Base-by-base conservation (phyloP, 805 yeast genomes). In the Maudiozyma saulgeensis region DNA sequence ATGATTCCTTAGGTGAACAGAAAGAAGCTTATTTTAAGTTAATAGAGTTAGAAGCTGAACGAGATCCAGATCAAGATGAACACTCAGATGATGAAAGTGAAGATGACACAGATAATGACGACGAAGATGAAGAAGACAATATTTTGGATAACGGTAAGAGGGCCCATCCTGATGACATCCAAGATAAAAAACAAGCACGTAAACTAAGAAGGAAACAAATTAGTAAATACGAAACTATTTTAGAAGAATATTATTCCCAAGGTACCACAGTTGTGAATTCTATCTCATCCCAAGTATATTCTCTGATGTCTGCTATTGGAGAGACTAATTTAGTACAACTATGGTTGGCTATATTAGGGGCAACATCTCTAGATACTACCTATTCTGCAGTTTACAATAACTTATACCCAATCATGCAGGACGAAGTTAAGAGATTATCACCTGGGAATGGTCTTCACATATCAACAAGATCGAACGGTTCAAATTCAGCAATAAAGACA, bases 341-440 rank as follows among this genome's bases (percentile, higher is more conserved):
- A 43, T 93, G 99, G 99, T 72, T 89, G 3, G 76, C 96, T 0
- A 82, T 93, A 2, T 77, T 91, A 12, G 99, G 99, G 1, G 81
- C 95, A 0, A 81, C 93, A 0, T 84, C 97, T 0, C 67, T 89
- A 41, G 91, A 86, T 56, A 72, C 75, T 15, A 78, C 78, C 52
- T 81, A 82, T 55, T 91, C 96, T 2, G 80, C 78, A 48, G 81
- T 90, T 0, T 89, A 88, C 64, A 79, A 81, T 46, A 72, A 78
- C 42, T 66, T 88, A 38, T 81, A 79, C 51, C 96, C 95, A 0
- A 69, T 90, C 9, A 70, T 86, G 50, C 80, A 78, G 52, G 95
- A 88, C 51, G 98, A 93, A 64, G 96, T 89, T 23, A 74, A 74
- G 37, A 79, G 98, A 60, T 64, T 88, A 60, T 74, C 77, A 47